Percentiles rank a stretch among this genome's conserved stretches.
These are phyloP conservation scores for Umbelopsis sp. DNA, from an alignment of 192 early-diverging fungal genomes.

Conservation along the genomic window DNA sequence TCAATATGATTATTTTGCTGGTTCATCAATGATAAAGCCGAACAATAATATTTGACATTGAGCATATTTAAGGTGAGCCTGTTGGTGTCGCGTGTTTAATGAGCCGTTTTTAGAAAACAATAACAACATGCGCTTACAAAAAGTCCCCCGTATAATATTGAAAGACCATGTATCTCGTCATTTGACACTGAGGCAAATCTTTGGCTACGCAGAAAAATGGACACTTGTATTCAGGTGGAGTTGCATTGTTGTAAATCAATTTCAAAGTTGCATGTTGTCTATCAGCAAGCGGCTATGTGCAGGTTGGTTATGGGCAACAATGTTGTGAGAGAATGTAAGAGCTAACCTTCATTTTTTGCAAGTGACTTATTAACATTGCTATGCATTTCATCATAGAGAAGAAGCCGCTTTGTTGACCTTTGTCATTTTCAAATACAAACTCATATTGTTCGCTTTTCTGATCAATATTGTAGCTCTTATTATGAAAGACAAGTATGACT, in stretches of 20 bases:
- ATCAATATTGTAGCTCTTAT: neutral
- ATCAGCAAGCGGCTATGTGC: neutral
- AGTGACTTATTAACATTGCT: neutral
- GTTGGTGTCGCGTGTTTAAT: neutral
- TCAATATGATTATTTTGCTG: neutral
- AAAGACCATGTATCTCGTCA: no score
- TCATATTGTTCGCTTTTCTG: neutral
- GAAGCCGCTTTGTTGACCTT: neutral
- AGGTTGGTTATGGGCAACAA: neutral
- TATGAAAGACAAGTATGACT: neutral
- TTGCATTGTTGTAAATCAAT: neutral
- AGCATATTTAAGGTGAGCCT: neutral
- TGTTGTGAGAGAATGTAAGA: neutral
- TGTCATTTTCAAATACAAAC: neutral
- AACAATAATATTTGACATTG: neutral
- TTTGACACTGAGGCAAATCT: no score
- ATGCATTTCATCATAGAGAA: neutral
- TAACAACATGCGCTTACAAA: neutral
- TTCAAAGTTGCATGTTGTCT: neutral
- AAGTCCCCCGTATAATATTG: no score
- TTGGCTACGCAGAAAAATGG: neutral
- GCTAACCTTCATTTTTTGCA: neutral
- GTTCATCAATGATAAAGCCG: neutral
- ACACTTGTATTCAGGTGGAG: neutral
- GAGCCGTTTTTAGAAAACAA: neutral